Evolutionary conservation across 768 basidiomycete genomes (phyloP).

Genomic region (Suillus americanus): DNA sequence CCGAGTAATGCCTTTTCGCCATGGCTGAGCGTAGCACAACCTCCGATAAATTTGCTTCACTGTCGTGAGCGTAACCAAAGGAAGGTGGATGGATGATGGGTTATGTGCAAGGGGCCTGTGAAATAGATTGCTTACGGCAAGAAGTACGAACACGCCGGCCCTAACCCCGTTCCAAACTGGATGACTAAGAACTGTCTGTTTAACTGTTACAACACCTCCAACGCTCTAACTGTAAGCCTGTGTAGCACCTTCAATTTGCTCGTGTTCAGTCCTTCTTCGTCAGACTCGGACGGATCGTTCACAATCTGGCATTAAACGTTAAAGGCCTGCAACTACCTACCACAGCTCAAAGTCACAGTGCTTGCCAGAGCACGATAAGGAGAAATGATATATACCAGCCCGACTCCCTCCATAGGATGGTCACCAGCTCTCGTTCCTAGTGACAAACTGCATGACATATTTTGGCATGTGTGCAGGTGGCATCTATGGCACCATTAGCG

Average conservation of each 20-base stretch:
- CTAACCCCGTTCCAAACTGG: conserved; percentile 16
- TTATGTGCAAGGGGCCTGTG: not conserved
- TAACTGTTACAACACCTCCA: not conserved
- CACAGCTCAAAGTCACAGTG: conserved; percentile 5
- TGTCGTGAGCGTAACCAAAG: not conserved
- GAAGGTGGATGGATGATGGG: not conserved
- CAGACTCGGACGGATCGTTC: not conserved
- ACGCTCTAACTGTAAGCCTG: not conserved
- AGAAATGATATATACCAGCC: not conserved
- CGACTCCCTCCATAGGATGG: not conserved
- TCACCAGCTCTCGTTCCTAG: conserved; percentile 4
- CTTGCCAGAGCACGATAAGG: not conserved
- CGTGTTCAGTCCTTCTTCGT: not conserved
- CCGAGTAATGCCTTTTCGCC: conserved; percentile 51
- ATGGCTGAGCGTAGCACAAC: conserved; percentile 13
- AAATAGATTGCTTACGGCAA: not conserved
- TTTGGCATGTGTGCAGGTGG: conserved; percentile 1
- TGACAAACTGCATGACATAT: conserved; percentile 10
- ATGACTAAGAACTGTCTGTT: conserved; percentile 1
- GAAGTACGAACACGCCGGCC: conserved; percentile 21
- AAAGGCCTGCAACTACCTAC: conserved; percentile 5
- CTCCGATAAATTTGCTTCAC: conserved; percentile 12
- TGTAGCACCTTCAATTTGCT: not conserved
- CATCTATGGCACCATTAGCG: conserved; percentile 11
- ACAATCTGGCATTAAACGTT: conserved; percentile 8